These are phyloP conservation scores for Penicillium desertorum DNA, from an alignment of 495 filamentous ascomycete genomes.

Conservation along the genomic window DNA sequence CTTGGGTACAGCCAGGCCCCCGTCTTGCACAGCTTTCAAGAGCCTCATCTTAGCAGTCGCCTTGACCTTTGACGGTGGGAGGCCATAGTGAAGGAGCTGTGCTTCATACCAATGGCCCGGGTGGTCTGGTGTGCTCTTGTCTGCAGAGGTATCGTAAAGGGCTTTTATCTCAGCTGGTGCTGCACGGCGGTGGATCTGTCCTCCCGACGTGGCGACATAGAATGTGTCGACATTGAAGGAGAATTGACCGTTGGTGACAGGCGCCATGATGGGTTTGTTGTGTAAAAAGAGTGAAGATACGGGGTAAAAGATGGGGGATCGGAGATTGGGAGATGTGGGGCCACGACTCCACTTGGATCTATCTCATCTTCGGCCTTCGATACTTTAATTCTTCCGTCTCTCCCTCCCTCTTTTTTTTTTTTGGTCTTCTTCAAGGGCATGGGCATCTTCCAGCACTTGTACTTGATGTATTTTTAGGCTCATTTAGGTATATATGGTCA, in stretches of 20 bases:
- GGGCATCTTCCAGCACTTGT: too few relatives aligned
- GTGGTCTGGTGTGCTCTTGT: conserved; percentile 37
- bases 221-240: conserved; percentile 7
- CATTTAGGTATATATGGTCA: neutral
- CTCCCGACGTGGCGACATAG: conserved; percentile 3
- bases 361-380: too few relatives aligned
- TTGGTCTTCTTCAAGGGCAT: too few relatives aligned
- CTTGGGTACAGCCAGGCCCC: conserved; percentile 43
- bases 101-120: conserved; percentile 59
- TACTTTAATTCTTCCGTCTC: too few relatives aligned
- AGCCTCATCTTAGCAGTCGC: conserved; percentile 56
- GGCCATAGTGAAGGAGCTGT: conserved; percentile 59
- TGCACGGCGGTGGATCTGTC: conserved; percentile 45
- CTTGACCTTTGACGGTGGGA: conserved; percentile 53
- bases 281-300: too few relatives aligned
- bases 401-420: too few relatives aligned
- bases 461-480: neutral
- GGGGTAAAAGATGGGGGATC: neutral
- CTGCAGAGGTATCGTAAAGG: conserved; percentile 35
- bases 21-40: conserved; percentile 48
- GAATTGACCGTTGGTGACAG: conserved; percentile 3
- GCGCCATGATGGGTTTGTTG: neutral
- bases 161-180: conserved; percentile 46
- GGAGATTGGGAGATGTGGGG: neutral
- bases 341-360: neutral